Percentiles rank a stretch among this genome's conserved stretches.
Evolutionary conservation across 2,329 filamentous ascomycete genomes (phyloP).

Genomic region (Fusarium sp.): DNA sequence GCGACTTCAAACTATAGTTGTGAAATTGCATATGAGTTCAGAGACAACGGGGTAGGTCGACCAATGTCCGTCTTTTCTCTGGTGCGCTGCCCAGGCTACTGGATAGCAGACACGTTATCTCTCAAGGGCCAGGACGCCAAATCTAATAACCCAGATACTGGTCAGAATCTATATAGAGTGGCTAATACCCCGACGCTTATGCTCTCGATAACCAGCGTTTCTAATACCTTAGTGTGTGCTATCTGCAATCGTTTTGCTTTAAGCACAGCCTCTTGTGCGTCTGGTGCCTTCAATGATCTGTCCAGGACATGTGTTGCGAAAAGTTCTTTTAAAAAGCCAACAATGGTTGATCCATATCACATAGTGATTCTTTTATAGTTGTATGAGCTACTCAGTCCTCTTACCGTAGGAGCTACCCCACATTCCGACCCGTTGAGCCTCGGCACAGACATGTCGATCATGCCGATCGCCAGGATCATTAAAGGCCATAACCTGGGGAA

Average conservation of each 20-base stretch:
- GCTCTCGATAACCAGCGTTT: neutral
- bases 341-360: neutral
- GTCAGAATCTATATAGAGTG: neutral
- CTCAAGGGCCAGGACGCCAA: neutral
- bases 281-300: no score
- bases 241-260: neutral
- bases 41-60: no score
- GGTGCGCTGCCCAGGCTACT: neutral
- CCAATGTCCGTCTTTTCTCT: neutral
- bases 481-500: conserved; percentile 19
- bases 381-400: neutral
- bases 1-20: conserved; percentile 78
- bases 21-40: no score
- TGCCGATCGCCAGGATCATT: conserved; percentile 9
- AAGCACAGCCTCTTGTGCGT: neutral
- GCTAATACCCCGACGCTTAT: neutral
- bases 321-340: neutral
- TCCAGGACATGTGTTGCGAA: neutral
- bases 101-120: neutral
- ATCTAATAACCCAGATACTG: rapidly evolving
- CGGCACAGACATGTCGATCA: conserved; percentile 37
- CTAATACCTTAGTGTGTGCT: neutral
- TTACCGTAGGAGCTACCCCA: conserved; percentile 41
- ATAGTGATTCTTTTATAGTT: neutral
- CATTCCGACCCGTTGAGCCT: conserved; percentile 44